Evolutionary conservation across 345 rosid genomes (phyloP).

Genomic region (Gossypioides kirkii): DNA sequence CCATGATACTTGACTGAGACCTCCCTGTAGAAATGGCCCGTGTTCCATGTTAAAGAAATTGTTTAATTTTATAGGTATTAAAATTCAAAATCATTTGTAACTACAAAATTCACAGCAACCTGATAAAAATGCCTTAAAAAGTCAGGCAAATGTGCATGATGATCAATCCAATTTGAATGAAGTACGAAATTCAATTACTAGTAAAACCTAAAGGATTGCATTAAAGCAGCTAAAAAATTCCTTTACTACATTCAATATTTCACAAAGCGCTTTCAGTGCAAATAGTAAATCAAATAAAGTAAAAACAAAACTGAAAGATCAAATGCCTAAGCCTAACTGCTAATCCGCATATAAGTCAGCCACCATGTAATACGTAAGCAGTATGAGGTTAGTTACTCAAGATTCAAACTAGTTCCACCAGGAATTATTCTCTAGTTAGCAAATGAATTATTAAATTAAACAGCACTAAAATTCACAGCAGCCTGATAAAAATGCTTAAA

Average conservation of each 20-base stretch:
- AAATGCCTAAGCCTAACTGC: background rate
- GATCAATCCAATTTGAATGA: background rate
- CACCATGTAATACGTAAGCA: background rate
- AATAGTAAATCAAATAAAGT: background rate
- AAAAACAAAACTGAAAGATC: background rate
- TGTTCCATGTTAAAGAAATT: background rate
- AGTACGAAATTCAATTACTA: too few relatives aligned
- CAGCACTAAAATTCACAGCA: background rate
- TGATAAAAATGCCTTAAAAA: background rate
- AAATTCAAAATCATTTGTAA: background rate
- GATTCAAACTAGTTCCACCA: background rate
- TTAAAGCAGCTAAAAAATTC: background rate
- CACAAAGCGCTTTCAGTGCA: background rate
- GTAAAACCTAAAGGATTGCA: background rate
- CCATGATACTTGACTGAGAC: slow-evolving; percentile 86
- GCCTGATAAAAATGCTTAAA: background rate
- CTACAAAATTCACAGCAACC: too few relatives aligned
- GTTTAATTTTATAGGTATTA: background rate
- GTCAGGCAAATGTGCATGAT: background rate
- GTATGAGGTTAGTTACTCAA: background rate
- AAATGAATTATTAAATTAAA: background rate
- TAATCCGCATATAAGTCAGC: too few relatives aligned
- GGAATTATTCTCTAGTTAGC: background rate
- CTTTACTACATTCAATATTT: background rate
- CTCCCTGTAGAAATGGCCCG: slow-evolving; percentile 47